Conservation (phyloP, 306 rosid genomes). For the Leucaena leucocephala region DNA sequence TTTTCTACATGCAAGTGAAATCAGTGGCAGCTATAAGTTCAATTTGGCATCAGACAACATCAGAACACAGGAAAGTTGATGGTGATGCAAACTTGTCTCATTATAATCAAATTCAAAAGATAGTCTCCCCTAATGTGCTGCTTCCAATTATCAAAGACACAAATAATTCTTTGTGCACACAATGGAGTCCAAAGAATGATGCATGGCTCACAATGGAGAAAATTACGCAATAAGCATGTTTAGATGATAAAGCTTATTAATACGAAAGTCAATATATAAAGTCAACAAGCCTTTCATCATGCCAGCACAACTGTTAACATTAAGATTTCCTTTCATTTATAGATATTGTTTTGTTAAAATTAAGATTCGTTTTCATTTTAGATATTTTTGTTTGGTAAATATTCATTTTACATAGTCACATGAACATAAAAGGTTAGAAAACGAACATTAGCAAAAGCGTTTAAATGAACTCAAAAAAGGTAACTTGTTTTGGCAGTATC, state of each 20-base stretch:
- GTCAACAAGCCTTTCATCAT: constrained; percentile 11
- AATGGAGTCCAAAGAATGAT: background rate
- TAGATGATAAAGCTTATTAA: background rate
- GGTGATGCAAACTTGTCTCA: background rate
- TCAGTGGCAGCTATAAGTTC: background rate
- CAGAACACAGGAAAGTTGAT: background rate
- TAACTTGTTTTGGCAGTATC: constrained; percentile 3
- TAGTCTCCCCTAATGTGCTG: background rate
- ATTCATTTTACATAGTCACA: constrained; percentile 11
- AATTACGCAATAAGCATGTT: constrained; percentile 5
- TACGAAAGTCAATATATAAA: background rate
- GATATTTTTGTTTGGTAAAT: background rate
- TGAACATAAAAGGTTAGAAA: constrained; percentile 2
- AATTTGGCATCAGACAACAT: background rate
- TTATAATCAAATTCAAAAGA: background rate
- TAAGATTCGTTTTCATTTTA: constrained; percentile 5
- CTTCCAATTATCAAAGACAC: background rate
- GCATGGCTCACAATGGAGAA: background rate
- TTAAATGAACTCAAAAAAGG: constrained; percentile 16
- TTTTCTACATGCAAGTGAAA: constrained; percentile 2
- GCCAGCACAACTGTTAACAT: constrained; percentile 1
- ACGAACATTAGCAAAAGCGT: constrained; percentile 6
- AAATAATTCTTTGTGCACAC: background rate
- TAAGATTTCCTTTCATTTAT: constrained; percentile 8
- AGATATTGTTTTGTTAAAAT: background rate